These are phyloP conservation scores for Cetradonia linearis DNA, from an alignment of 495 filamentous ascomycete genomes.

Conservation along the genomic window DNA sequence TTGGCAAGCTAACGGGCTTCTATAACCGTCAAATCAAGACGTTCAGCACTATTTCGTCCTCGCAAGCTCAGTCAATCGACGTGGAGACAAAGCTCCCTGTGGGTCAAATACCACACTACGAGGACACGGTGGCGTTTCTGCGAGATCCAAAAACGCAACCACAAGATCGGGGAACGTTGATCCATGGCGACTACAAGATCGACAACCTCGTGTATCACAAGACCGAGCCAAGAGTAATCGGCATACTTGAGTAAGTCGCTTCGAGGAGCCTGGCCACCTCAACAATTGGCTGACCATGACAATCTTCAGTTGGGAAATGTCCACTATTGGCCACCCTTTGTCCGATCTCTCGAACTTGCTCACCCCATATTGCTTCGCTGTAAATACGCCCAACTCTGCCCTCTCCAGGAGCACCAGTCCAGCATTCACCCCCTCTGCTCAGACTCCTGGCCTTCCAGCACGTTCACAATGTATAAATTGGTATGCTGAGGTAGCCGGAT, in stretches of 20 bases:
- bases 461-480: constrained; percentile 60
- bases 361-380: constrained; percentile 46
- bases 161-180: constrained; percentile 61
- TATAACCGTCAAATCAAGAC: constrained; percentile 82
- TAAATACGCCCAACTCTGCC: constrained; percentile 14
- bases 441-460: constrained; percentile 62
- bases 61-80: constrained; percentile 66
- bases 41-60: constrained; percentile 62
- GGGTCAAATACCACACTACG: constrained; percentile 71
- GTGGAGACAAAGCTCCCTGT: constrained; percentile 65
- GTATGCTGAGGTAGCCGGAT: constrained; percentile 66
- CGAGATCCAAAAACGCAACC: constrained; percentile 56
- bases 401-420: constrained; percentile 17
- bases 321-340: constrained; percentile 86
- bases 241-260: constrained; percentile 66
- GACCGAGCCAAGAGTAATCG: constrained; percentile 79
- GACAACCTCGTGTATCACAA: constrained; percentile 93
- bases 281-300: constrained; percentile 5
- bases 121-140: constrained; percentile 74
- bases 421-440: constrained; percentile 20
- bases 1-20: constrained; percentile 67
- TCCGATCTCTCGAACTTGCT: constrained; percentile 76
- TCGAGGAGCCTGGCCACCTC: neutral
- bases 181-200: constrained; percentile 97
- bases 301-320: constrained; percentile 73